Base-by-base conservation (phyloP, 2,329 filamentous ascomycete genomes). In the Colletotrichum endophyticum region DNA sequence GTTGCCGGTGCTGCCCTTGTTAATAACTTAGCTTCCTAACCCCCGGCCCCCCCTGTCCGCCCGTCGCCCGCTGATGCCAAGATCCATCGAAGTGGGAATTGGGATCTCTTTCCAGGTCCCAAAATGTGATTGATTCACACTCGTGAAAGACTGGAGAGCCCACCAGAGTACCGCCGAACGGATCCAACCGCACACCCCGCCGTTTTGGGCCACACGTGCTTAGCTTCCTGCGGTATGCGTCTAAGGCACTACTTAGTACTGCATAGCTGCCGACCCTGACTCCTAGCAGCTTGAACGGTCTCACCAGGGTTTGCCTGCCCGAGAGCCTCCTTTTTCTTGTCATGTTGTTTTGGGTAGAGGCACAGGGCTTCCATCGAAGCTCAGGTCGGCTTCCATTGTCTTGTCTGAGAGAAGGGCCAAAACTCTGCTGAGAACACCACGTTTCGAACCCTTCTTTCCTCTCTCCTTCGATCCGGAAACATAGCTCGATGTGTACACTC, bases 151-250 rank as follows among this genome's bases (percentile, higher is more conserved):
- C 44, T 53, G 44, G 44, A 53, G 44, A 53, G 44, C 44, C 44
- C 44, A 22, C 34, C 22, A 61, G 27, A 70, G 64, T 73, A 70
- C 49, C 74, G 64, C 49, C 63, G 64, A 76, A 66, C 70, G 74
- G 74, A 73, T 34, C 70, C 36, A 73, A 69, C 70, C 74, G 70
- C 74, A 69, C 64, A 71, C 73, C 70, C 70, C 74, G 70, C 70
- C 66, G 74, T 59, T 39, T 44, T 66, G 44, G 32, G 72, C 67
- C 68, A 72, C 57, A 28, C 30, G 57, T 66, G 62, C 62, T 75
- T 25, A 57, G 73, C 63, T 61, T 70, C 28, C 39, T 49, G 39
- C 39, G 19, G 39, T 49, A 49, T 53, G 44, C 49, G 49, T 49
- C 39, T 13, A 36, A 16, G 34, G 34, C 2, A 4, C 34, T 0